Base-by-base conservation (phyloP, 805 yeast species). In the Priceomyces melissophilus region DNA sequence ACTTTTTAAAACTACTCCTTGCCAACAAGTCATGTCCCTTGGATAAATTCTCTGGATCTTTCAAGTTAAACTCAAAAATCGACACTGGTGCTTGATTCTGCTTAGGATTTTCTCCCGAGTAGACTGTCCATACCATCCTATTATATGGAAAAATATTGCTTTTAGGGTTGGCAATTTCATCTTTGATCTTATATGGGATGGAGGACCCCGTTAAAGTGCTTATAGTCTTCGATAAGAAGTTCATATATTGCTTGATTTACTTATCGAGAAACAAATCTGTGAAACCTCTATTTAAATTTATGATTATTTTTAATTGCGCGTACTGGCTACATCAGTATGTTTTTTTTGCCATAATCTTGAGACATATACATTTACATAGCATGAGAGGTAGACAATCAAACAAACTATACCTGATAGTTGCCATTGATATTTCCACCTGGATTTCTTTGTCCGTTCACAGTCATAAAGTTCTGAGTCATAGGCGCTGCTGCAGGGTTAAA, bases 171-270 rank as follows among this genome's bases (percentile, higher is more conserved):
- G 69, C 58, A 14, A 66, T 48, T 51, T 70, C 64, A 13, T 75
- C 76, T 28, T 76, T 76, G 45, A 80, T 56, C 2, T 68, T 69
- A 53, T 81, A 82, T 0, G 88, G 87, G 26, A 82, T 76, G 1
- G 80, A 64, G 2, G 62, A 54, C 3, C 83, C 82, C 9, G 85
- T 76, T 15, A 81, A 58, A 2, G 79, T 67, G 35, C 76, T 76
- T 20, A 82, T 62, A 1, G 89, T 77, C 45, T 76, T 80, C 1
- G 86, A 62, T n/a, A 84, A 64, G 52, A 84, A 84, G 61, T 84
- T 82, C 90, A 84, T 84, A 25, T 14, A 27, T 30, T 12, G 10
- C 10, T 5, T 5, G 25, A 20, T 20, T 20, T 8, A 20, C 25
- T 20, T 20, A 20, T 20, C 25, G 25, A 5, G 8, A 20, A 10